Evolutionary conservation across 192 early-diverging fungal genomes (phyloP), one percentile per base, ranked within the genome.

Genomic region (Umbelopsis vinacea): DNA sequence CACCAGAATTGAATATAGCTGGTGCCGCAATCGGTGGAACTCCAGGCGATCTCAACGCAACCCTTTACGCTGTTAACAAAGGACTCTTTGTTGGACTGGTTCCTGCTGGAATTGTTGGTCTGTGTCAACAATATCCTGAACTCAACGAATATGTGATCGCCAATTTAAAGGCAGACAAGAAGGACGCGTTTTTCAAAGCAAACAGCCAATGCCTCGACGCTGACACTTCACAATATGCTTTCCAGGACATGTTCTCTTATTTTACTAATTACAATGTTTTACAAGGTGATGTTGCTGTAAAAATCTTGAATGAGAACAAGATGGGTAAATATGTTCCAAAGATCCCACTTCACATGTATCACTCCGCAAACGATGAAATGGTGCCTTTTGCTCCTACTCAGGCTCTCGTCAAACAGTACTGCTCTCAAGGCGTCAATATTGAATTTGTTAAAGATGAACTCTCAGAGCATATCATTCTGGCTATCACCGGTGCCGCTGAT

Each of bases 21-120:
- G 70, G 70, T 24, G 70, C 70, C 24, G 70, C 70, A 14, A 17
- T 71, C 6, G 70, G 70, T 71, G 70, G 70, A 23, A 71, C 70
- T 19, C 70, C 70, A 12, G 70, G 50, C 3, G 54, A 71, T 46
- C 70, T 71, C 9, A 71, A 71, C 24, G 70, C 70, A 19, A 71
- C 70, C 4, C 43, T 71, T 0, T 40, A 46, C 43, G 70, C 12
- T 2, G 70, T 71, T 0, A 71, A 55, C 43, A 70, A 70, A 7
- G 47, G 48, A 17, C 26, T 60, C 15, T 53, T 71, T 29, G 26
- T 21, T 15, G 70, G 50, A 8, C 23, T 71, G 12, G 43, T 71
- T 26, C 70, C 70, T 57, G 52, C 70, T 29, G 54, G 70, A n/a
- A 63, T 71, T 26, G 19, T 71, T 54, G 70, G 70, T 40, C 54